Base-by-base conservation (phyloP, 495 filamentous ascomycete genomes). In the Penicillium paradoxum region DNA sequence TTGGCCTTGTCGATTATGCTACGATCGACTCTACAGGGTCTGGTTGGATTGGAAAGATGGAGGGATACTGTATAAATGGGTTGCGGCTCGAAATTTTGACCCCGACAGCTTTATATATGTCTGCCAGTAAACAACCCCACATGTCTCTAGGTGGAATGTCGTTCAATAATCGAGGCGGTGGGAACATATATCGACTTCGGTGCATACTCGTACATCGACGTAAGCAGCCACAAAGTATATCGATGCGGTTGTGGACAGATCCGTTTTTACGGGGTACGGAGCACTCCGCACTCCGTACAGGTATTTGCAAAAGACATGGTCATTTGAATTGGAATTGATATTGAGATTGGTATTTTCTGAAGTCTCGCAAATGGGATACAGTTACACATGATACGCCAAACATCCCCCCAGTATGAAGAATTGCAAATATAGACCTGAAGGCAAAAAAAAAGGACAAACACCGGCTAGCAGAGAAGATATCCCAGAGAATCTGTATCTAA, bases 291-390 rank as follows among this genome's bases (percentile, higher is more conserved):
- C 7, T 27, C 24, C 24, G 24, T 27, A 27, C 24, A 27, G 24
- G 7, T 7, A 27, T 3, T 3, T 7, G 24, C 24, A 27, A 27
- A 10, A 9, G 15, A 15, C 2, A 48, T 15, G 4, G 21, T 0
- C 34, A 37, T 37, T 32, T 27, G 24, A 36, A 36, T 17, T 11
- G 33, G 13, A 37, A 42, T 21, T 33, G 24, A 18, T 15, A 13
- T 45, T 21, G 29, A 18, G 10, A 55, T 47, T 38, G 33, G 17
- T 45, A 54, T 49, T 55, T 36, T 34, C 47, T 21, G 51, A 40
- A 58, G 48, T 65, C 62, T 63, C 57, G 46, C 46, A 52, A 56
- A 44, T 59, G 63, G 59, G 59, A 43, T 66, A 66, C 63, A 66
- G 22, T 52, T 39, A 56, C 44, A 58, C 49, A 15, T 42, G 21